Evolutionary conservation across 192 early-diverging fungal species (phyloP).

Genomic region (Podila clonocystis): DNA sequence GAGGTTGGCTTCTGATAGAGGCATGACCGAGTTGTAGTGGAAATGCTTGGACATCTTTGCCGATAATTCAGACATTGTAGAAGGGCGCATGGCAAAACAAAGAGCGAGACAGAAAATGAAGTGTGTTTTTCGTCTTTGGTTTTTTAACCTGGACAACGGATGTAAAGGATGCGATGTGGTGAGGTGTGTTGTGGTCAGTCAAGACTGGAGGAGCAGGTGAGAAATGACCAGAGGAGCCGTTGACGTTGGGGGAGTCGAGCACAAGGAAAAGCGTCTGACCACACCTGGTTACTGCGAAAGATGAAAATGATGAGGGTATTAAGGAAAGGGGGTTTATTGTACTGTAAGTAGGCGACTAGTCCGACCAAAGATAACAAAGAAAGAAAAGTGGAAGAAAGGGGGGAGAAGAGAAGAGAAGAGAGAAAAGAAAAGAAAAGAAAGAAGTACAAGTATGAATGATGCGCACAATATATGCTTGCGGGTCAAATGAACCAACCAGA

Average conservation of each 20-base stretch:
- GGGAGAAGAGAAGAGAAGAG: background rate
- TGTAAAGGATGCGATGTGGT: background rate
- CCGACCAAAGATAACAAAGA: no score
- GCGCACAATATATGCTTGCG: background rate
- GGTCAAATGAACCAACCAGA: background rate
- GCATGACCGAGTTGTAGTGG: conserved; percentile 16
- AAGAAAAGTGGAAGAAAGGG: background rate
- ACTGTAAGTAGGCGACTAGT: background rate
- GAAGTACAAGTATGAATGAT: background rate
- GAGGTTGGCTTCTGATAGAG: conserved; percentile 41
- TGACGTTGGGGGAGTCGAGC: background rate
- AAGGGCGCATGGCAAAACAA: background rate
- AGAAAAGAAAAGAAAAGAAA: conserved; percentile 2
- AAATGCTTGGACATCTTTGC: conserved; percentile 27
- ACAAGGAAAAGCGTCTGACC: background rate
- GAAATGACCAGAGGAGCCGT: background rate
- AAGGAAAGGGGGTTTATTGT: background rate
- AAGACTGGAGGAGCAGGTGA: background rate
- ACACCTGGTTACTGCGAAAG: conserved; percentile 3
- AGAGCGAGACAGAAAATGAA: no score
- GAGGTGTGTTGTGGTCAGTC: background rate
- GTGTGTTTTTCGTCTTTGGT: no score
- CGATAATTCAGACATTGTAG: conserved; percentile 13
- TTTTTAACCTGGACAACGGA: no score
- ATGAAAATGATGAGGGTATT: background rate